Evolutionary conservation across 768 basidiomycete genomes (phyloP).

Genomic region (Hericium rajendrae): DNA sequence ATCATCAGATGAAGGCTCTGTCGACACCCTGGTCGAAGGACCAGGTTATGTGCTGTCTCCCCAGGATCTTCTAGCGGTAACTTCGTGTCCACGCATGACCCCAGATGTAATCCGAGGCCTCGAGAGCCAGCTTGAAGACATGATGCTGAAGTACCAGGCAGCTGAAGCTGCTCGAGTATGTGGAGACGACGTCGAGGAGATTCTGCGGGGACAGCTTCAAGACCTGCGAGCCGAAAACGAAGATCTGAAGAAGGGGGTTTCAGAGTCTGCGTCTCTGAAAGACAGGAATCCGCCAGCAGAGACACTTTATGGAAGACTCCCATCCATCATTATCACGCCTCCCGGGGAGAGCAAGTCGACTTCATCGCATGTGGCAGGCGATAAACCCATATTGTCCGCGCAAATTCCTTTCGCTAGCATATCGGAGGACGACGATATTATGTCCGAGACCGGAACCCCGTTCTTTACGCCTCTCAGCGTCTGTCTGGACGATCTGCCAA

Average conservation of each 20-base stretch:
- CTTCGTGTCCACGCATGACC: background rate
- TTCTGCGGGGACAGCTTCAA: constrained; percentile 4
- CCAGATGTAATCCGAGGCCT: background rate
- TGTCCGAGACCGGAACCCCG: background rate
- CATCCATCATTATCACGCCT: background rate
- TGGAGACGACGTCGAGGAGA: constrained; percentile 11
- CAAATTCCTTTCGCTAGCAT: background rate
- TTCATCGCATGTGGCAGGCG: background rate
- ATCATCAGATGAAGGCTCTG: constrained; percentile 9
- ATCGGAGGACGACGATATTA: background rate
- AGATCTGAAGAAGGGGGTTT: background rate
- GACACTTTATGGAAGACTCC: background rate
- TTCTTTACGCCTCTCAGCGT: background rate
- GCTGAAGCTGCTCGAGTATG: constrained; percentile 14
- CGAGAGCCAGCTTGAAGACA: constrained; percentile 6
- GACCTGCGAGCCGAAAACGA: background rate
- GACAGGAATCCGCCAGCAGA: background rate
- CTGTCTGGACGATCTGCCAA: background rate
- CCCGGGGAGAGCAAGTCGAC: background rate
- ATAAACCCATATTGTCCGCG: background rate
- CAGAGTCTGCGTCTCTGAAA: background rate
- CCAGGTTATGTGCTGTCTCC: background rate
- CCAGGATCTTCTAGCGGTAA: background rate
- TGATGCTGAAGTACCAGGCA: constrained; percentile 11
- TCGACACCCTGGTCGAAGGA: constrained; percentile 11